Evolutionary conservation across 163 green algal genomes (phyloP).

Genomic region (Volvox carteri): DNA sequence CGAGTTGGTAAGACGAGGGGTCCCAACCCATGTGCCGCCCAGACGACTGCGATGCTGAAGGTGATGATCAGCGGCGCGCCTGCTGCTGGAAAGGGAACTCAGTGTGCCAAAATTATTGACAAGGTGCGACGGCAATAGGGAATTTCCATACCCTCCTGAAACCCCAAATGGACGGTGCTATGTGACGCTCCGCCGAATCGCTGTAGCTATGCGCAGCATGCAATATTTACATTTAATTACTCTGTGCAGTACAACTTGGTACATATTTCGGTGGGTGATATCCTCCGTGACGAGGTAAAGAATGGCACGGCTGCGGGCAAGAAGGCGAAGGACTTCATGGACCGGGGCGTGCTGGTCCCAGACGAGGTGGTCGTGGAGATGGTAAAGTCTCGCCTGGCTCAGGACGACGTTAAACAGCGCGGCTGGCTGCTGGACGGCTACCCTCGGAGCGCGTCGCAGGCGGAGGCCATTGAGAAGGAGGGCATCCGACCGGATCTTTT

Average conservation of each 20-base stretch:
- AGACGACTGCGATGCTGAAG: constrained; percentile 61
- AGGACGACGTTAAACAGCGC: constrained; percentile 73
- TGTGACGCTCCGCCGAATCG: too few species aligned
- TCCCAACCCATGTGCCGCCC: not conserved
- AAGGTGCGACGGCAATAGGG: constrained; percentile 77
- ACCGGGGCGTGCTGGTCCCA: constrained; percentile 93
- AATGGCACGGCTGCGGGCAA: constrained; percentile 88
- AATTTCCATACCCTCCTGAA: not conserved
- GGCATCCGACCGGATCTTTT: constrained; percentile 97
- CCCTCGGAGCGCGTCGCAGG: constrained; percentile 93
- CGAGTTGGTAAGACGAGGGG: not conserved
- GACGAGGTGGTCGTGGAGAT: constrained; percentile 94
- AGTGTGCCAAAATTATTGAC: constrained; percentile 96
- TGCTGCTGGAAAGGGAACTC: constrained; percentile 98
- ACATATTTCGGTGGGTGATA: constrained; percentile 98
- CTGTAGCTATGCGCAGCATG: too few species aligned
- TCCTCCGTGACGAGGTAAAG: constrained; percentile 96
- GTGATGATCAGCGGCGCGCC: constrained; percentile 98
- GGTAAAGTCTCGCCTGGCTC: constrained; percentile 81
- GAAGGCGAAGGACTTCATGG: constrained; percentile 95
- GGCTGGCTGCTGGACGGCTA: constrained; percentile 99
- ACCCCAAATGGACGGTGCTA: not conserved
- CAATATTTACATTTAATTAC: not conserved
- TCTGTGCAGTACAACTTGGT: constrained; percentile 91
- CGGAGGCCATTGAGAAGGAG: constrained; percentile 93